Evolutionary conservation across 768 basidiomycete genomes (phyloP).

Genomic region (Tylopilus rubrobrunneus): DNA sequence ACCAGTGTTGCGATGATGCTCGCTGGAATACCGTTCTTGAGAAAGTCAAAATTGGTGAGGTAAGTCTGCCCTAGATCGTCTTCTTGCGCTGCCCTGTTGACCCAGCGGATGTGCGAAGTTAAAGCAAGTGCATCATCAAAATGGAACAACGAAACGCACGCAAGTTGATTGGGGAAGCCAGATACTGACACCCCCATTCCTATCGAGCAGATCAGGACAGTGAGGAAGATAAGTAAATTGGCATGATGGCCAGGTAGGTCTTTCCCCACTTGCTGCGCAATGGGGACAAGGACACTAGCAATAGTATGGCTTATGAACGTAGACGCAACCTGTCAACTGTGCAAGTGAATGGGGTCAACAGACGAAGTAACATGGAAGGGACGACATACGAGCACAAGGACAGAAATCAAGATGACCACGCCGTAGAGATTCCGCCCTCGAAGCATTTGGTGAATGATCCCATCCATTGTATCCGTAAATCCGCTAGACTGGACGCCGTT

Average conservation of each 20-base stretch:
- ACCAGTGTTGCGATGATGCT: conserved; percentile 85
- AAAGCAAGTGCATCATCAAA: background rate
- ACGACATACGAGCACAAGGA: conserved; percentile 58
- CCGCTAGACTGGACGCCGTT: conserved; percentile 91
- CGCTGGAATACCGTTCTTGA: conserved; percentile 94
- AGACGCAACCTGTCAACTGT: conserved; percentile 61
- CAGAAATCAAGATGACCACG: conserved; percentile 68
- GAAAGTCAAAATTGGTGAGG: conserved; percentile 79
- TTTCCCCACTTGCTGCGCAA: conserved; percentile 86
- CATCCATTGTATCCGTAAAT: conserved; percentile 74
- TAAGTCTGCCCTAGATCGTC: conserved; percentile 92
- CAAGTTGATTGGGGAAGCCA: conserved; percentile 98
- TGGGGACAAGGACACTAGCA: conserved; percentile 95
- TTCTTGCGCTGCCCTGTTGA: conserved; percentile 78
- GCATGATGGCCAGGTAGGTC: conserved; percentile 64
- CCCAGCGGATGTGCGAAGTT: background rate
- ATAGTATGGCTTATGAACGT: conserved; percentile 98
- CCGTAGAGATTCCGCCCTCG: conserved; percentile 59
- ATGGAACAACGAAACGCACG: conserved; percentile 47
- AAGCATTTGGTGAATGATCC: conserved; percentile 54
- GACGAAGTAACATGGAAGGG: background rate
- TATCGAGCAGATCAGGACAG: conserved; percentile 86
- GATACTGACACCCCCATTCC: conserved; percentile 99
- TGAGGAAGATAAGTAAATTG: conserved; percentile 89
- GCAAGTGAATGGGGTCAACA: background rate